Evolutionary conservation across 2,329 filamentous ascomycete species (phyloP).

Genomic region (Botrytis fragariae): DNA sequence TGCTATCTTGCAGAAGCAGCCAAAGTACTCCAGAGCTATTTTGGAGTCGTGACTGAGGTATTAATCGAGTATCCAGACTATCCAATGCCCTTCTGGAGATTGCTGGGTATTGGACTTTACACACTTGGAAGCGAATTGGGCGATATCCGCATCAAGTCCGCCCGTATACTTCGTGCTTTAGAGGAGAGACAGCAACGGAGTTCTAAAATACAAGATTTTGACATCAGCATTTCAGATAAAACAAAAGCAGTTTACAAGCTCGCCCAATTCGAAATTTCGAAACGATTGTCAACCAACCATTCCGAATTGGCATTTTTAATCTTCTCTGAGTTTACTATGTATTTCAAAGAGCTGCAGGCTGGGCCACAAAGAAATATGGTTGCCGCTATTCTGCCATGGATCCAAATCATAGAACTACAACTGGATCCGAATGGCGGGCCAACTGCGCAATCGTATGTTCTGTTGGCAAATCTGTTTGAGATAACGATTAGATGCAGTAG

Average conservation of each 20-base stretch:
- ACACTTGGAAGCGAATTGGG: conserved; percentile 90
- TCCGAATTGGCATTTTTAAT: conserved; percentile 87
- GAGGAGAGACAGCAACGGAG: conserved; percentile 81
- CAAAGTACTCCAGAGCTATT: conserved; percentile 92
- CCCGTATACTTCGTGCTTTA: conserved; percentile 72
- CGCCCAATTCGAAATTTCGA: conserved; percentile 95
- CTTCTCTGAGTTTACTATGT: conserved; percentile 91
- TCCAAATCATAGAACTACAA: conserved; percentile 89
- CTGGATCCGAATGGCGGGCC: conserved; percentile 89
- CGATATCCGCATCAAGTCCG: conserved; percentile 84
- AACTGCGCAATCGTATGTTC: conserved; percentile 87
- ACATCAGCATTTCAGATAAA: conserved; percentile 98
- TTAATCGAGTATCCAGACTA: conserved; percentile 81
- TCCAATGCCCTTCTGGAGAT: conserved; percentile 83
- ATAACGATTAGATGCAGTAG: conserved; percentile 92
- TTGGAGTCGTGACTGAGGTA: conserved; percentile 86
- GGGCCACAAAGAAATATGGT: conserved; percentile 90
- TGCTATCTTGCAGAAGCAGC: conserved; percentile 81
- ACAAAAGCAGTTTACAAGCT: conserved; percentile 97
- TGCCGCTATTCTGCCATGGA: conserved; percentile 91
- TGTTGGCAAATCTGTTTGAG: conserved; percentile 91
- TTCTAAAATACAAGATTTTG: conserved; percentile 93
- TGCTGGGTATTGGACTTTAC: conserved; percentile 83
- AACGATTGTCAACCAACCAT: conserved; percentile 83
- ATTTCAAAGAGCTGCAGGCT: conserved; percentile 83